Base-by-base conservation (phyloP, 176 grass and related monocot species). In the Carex kokanica region DNA sequence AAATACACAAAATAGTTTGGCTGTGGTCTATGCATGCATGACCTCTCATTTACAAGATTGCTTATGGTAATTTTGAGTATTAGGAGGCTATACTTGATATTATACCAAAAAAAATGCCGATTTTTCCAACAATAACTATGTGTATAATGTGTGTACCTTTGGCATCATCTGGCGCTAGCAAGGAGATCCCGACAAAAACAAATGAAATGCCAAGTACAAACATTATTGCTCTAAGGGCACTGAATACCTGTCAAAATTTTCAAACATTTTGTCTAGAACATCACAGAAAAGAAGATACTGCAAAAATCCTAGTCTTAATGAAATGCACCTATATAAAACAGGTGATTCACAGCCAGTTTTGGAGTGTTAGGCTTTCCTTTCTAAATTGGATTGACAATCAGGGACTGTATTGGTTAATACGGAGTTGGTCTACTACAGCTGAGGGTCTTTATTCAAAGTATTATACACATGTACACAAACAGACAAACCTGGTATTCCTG, bases 401-500 rank as follows among this genome's bases (percentile, higher is more conserved):
- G 47, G 16, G 21, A 52, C 14, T 54, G 23, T 54, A 54, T 27
- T 75, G 45, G 71, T 14, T 23, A 29, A 72, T 12, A 40, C 2
- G 60, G 60, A 63, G 10, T 6, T 67, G 8, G 14, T 36, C 29
- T 67, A 67, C 64, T 67, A 14, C 64, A 6, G 64, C 13, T 7
- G 29, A 36, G 13, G 64, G 11, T 14, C 61, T 64, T 64, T 64
- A 64, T 31, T 49, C 10, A 25, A 74, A 51, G 4, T 47, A 11
- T 40, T 12, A 78, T 14, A 68, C 57, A 83, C 13, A 66, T 38
- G 51, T 13, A 84, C 14, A 56, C 41, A 84, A 15, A 84, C 13
- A 64, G 55, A 81, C 90, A 87, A 85, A 95, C 96, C 91, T 93
- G 92, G 90, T 98, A 98, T 84, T 98, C 96, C 79, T 98, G 96